Percentiles rank a stretch among this genome's conserved stretches.
Evolutionary conservation across 805 yeast genomes (phyloP).

Genomic region (Candida jianshihensis): DNA sequence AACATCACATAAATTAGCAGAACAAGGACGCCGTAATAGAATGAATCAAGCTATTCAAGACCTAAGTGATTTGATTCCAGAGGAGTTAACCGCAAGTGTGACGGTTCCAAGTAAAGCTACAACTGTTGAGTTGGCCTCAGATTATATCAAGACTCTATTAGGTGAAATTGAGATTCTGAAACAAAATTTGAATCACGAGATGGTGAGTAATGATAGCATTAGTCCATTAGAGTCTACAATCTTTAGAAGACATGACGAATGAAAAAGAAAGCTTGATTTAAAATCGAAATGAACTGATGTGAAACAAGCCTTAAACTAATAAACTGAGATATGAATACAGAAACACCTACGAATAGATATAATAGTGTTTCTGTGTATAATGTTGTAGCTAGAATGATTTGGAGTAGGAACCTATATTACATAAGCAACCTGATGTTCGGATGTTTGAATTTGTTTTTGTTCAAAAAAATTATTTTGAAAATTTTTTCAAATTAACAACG

Average conservation of each 20-base stretch:
- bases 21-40: slow-evolving; percentile 91
- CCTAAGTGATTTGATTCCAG: slow-evolving; percentile 61
- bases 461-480: too few relatives aligned
- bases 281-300: too few relatives aligned
- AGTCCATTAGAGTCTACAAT: slow-evolving; percentile 23
- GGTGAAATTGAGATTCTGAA: slow-evolving; percentile 24
- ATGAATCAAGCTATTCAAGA: slow-evolving; percentile 84
- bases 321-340: too few relatives aligned
- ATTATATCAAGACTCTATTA: slow-evolving; percentile 49
- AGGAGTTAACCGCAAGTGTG: slow-evolving; percentile 42
- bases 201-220: slow-evolving; percentile 21
- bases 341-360: too few relatives aligned
- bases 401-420: too few relatives aligned
- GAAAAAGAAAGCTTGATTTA: too few relatives aligned
- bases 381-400: too few relatives aligned
- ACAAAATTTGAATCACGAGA: slow-evolving; percentile 12
- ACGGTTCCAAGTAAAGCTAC: slow-evolving; percentile 85
- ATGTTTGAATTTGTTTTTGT: too few relatives aligned
- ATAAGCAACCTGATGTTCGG: too few relatives aligned
- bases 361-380: too few relatives aligned
- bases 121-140: slow-evolving; percentile 84
- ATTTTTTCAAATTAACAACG: background rate
- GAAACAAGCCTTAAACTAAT: too few relatives aligned
- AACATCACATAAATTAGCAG: slow-evolving; percentile 77
- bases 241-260: too few relatives aligned